phyloP scores from a whole-genome alignment of 139 green algal genomes.

The Haematococcus sp. region DNA sequence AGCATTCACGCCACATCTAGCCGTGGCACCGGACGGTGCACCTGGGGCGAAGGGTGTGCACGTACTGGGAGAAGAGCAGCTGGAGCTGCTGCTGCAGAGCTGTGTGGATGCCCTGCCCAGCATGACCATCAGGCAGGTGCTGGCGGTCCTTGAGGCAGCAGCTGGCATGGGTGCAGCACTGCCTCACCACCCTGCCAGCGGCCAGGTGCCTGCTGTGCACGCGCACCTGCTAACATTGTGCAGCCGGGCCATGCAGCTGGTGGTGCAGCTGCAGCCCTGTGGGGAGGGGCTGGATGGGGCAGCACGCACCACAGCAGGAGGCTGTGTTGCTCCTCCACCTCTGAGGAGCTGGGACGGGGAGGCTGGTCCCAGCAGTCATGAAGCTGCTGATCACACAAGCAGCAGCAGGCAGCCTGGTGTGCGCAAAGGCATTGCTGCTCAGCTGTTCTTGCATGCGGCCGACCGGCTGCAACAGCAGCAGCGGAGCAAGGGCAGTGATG shows the following conservation, averaged over 20 bases:
- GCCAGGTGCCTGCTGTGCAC: conserved; percentile 2
- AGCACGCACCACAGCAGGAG: not conserved
- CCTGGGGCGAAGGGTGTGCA: too few relatives aligned
- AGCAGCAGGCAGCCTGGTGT: too few relatives aligned
- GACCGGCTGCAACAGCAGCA: too few relatives aligned
- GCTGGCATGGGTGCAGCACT: not conserved
- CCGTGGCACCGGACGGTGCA: not conserved
- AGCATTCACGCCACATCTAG: conserved; percentile 1
- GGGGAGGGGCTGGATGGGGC: not conserved
- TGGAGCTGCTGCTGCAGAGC: conserved; percentile 7
- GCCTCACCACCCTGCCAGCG: not conserved
- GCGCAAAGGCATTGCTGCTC: too few relatives aligned
- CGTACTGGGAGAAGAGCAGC: not conserved
- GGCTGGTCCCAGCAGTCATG: not conserved
- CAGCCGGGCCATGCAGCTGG: not conserved
- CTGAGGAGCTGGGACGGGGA: not conserved
- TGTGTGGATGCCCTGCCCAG: not conserved
- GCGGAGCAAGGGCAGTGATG: too few relatives aligned
- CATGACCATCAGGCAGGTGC: not conserved
- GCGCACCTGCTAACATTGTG: not conserved
- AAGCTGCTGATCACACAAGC: too few relatives aligned
- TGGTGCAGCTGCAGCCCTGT: not conserved
- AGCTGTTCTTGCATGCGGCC: too few relatives aligned
- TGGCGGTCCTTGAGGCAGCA: not conserved
- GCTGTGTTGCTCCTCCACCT: not conserved